Evolutionary conservation across 2,329 filamentous ascomycete genomes (phyloP).

Genomic region (Diaporthe sp.): DNA sequence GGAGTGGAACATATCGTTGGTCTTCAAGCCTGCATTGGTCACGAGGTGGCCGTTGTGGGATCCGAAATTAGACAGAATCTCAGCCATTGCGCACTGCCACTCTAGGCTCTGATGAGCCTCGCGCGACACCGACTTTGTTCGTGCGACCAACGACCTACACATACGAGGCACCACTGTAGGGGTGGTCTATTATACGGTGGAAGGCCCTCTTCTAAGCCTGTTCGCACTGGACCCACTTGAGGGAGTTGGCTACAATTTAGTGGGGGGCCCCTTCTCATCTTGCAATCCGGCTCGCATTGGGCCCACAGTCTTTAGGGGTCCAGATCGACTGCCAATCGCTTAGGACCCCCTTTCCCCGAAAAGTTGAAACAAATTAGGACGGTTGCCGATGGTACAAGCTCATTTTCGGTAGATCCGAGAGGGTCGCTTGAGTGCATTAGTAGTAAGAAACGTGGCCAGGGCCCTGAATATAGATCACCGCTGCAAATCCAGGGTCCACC

Average conservation of each 20-base stretch:
- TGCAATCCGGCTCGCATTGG: neutral
- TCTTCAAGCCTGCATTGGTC: neutral
- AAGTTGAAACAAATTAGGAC: slow-evolving; percentile 22
- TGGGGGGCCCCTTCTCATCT: slow-evolving; percentile 13
- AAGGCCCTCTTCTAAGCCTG: neutral
- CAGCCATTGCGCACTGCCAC: slow-evolving; percentile 13
- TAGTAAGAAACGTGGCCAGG: slow-evolving; percentile 10
- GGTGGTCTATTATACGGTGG: neutral
- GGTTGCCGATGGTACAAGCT: slow-evolving; percentile 14
- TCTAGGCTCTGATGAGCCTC: neutral
- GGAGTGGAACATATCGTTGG: neutral
- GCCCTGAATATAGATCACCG: slow-evolving; percentile 13
- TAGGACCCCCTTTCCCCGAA: neutral
- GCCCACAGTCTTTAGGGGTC: neutral
- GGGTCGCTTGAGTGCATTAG: slow-evolving; percentile 9
- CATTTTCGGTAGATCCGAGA: slow-evolving; percentile 16
- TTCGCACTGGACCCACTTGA: neutral
- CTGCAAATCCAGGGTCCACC: slow-evolving; percentile 12
- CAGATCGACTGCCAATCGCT: slow-evolving; percentile 14
- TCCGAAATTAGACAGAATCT: slow-evolving; percentile 25
- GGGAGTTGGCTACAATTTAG: neutral
- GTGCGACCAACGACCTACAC: slow-evolving; percentile 10
- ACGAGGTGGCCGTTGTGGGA: neutral
- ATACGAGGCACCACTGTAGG: slow-evolving; percentile 3
- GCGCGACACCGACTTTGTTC: slow-evolving; percentile 9